Base-by-base conservation (phyloP, 495 filamentous ascomycete species). In the Penicillium chermesinum region DNA sequence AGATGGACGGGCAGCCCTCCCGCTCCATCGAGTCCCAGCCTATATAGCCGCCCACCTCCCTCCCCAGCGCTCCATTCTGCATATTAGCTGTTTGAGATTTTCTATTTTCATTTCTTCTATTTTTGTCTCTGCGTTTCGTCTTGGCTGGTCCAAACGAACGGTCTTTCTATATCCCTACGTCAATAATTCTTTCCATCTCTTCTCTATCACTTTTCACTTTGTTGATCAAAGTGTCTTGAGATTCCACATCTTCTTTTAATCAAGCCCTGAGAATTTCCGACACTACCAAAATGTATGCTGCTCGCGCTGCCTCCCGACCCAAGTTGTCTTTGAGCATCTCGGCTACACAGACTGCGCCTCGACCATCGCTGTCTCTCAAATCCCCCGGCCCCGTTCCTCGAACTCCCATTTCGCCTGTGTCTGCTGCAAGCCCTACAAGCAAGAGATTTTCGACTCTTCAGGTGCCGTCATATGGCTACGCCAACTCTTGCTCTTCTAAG, bases 261-360 rank as follows among this genome's bases (percentile, higher is more conserved):
- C 33, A 27, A 38, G 32, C 25, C 16, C 20, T 41, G 37, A 46
- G 16, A 48, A 45, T 14, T 50, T 30, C 48, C 46, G 22, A 48
- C 35, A 34, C 30, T 37, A 19, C 22, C 56, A 68, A 52, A 46
- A 75, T 75, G 71, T 64, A 66, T 59, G 56, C 67, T 40, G 58
- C 62, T 46, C 59, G 64, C 34, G 49, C 54, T 36, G 61, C 61
- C 53, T 58, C 60, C 46, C 68, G 63, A 46, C 74, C 76, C 35
- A 71, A 76, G 68, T 67, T 79, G 44, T 69, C 69, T 42, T 49
- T 79, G 53, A 70, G 62, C 60, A 74, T 76, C 48, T 65, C 73
- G 44, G 58, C 66, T 55, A 62, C 66, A 22, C 62, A 70, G 48
- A 65, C 57, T 36, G 35, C 58, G 38, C 42, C 67, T 37, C 63